Conservation (phyloP, 768 basidiomycete genomes). For the Lactarius hatsudake region DNA sequence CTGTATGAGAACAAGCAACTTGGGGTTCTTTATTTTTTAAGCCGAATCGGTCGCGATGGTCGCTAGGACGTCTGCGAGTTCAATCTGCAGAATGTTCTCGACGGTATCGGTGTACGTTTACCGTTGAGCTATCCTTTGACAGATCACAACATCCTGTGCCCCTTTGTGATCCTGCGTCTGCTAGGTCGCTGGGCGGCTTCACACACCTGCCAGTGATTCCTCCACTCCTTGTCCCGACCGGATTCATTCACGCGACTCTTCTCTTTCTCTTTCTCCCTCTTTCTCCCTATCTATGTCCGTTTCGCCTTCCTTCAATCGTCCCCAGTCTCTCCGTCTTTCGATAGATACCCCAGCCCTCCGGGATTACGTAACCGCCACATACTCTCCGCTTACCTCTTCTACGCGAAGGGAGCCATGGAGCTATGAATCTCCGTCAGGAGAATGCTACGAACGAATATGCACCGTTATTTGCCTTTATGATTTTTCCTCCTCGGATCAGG, state of each 20-base stretch:
- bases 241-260: not conserved
- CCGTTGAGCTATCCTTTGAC: not conserved
- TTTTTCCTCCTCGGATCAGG: slow-evolving; percentile 59
- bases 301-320: slow-evolving; percentile 6
- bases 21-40: not conserved
- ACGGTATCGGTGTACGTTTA: not conserved
- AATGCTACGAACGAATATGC: slow-evolving; percentile 39
- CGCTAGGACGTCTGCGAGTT: slow-evolving; percentile 8
- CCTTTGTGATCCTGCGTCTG: not conserved
- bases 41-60: slow-evolving; percentile 10
- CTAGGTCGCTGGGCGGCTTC: not conserved
- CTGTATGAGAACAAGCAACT: not conserved
- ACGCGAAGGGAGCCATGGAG: slow-evolving; percentile 18
- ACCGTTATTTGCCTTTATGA: slow-evolving; percentile 67
- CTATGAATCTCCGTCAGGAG: slow-evolving; percentile 31
- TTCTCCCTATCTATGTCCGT: slow-evolving; percentile 15
- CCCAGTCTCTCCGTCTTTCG: slow-evolving; percentile 20
- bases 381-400: slow-evolving; percentile 4
- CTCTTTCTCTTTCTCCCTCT: not conserved
- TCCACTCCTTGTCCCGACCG: not conserved
- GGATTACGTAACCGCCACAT: not conserved
- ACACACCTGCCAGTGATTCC: not conserved
- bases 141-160: slow-evolving; percentile 9
- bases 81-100: not conserved
- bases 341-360: slow-evolving; percentile 9